Conservation (phyloP, 2,329 filamentous ascomycete genomes). For the Xylaria sp. region DNA sequence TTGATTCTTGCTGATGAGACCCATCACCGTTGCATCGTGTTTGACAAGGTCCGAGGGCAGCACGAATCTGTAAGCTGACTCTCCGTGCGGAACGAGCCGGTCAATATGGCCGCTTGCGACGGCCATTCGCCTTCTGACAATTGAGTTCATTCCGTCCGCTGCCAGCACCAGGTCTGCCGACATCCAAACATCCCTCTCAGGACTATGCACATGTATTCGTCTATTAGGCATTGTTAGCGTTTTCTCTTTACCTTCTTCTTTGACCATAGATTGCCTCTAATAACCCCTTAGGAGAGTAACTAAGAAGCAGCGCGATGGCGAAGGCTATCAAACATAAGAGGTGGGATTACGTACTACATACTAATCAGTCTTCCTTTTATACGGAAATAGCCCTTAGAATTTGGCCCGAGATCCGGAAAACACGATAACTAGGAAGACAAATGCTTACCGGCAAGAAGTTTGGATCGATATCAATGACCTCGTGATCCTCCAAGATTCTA, state of each 20-base stretch:
- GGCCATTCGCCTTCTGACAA: conserved; percentile 57
- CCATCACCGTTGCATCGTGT: conserved; percentile 62
- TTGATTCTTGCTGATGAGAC: conserved; percentile 65
- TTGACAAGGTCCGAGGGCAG: conserved; percentile 59
- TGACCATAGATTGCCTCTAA: neutral
- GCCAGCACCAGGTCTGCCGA: conserved; percentile 63
- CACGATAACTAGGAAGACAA: neutral
- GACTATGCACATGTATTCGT: conserved; percentile 34
- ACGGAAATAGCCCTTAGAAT: neutral
- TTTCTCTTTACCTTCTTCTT: neutral
- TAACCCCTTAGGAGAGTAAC: neutral
- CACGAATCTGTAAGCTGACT: conserved; percentile 66
- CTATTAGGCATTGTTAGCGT: conserved; percentile 39
- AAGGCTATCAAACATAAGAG: neutral
- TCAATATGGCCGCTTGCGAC: conserved; percentile 51
- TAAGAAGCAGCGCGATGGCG: neutral
- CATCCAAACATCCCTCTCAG: conserved; percentile 43
- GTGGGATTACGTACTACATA: conserved; percentile 25
- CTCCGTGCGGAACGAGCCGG: conserved; percentile 59
- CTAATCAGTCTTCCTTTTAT: conserved; percentile 19
- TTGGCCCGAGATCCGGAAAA: neutral
- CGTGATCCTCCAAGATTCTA: conserved; percentile 39
- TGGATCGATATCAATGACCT: conserved; percentile 45
- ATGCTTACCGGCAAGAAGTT: conserved; percentile 34
- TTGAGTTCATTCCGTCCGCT: conserved; percentile 66